Conservation (phyloP, 1,284 basidiomycete species). For the Rhizopogon hawkerae region DNA sequence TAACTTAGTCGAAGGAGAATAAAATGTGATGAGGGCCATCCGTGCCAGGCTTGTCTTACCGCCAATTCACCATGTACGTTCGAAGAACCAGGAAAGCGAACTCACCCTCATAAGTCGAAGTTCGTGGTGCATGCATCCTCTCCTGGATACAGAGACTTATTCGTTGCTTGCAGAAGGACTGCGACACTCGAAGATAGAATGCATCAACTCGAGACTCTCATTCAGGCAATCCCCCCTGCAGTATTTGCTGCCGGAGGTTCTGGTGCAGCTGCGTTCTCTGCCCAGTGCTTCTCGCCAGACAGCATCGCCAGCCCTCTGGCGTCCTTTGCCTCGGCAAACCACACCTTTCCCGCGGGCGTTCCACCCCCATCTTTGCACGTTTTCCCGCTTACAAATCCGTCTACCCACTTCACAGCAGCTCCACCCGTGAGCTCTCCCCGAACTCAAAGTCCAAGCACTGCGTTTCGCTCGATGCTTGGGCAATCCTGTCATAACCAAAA, state of each 20-base stretch:
- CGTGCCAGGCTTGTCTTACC: conserved; percentile 73
- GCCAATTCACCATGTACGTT: conserved; percentile 74
- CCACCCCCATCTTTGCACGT: conserved; percentile 68
- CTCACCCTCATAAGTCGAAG: conserved; percentile 79
- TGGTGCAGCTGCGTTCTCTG: conserved; percentile 21
- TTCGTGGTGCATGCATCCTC: conserved; percentile 27
- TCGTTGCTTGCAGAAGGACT: conserved; percentile 42
- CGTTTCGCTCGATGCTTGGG: conserved; percentile 34
- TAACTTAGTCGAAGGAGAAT: conserved; percentile 60
- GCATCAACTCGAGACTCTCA: conserved; percentile 74
- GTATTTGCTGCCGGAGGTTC: conserved; percentile 58
- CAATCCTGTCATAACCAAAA: conserved; percentile 23
- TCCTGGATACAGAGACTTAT: conserved; percentile 4
- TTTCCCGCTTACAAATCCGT: conserved; percentile 70
- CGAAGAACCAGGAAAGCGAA: conserved; percentile 75
- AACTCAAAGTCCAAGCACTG: conserved; percentile 38
- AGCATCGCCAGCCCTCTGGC: conserved; percentile 38
- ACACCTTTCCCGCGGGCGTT: conserved; percentile 54
- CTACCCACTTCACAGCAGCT: conserved; percentile 56
- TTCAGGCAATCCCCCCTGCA: conserved; percentile 71
- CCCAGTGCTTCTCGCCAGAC: conserved; percentile 26
- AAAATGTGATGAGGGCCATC: conserved; percentile 78
- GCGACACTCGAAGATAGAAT: conserved; percentile 75
- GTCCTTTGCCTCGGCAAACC: conserved; percentile 40
- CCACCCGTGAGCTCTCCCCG: conserved; percentile 30